These are phyloP conservation scores for Oryza punctata DNA, from an alignment of 176 grass and related monocot species.

Conservation along the genomic window DNA sequence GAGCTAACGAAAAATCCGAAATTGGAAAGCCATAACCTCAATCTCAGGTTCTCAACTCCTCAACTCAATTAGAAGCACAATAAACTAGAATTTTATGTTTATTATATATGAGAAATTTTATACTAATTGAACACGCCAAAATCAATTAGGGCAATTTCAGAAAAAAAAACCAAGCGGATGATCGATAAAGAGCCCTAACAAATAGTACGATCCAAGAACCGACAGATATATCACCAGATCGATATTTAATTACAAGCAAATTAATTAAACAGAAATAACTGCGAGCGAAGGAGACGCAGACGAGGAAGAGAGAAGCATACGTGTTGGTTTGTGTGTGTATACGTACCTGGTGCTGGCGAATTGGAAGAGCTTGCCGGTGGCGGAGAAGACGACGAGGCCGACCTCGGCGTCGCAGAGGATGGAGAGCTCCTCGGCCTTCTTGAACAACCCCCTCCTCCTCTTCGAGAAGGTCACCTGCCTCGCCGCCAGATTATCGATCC, in stretches of 20 bases:
- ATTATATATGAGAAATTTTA: neutral
- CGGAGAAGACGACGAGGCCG: constrained; percentile 77
- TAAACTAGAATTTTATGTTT: no score
- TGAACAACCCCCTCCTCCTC: constrained; percentile 76
- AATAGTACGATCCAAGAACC: neutral
- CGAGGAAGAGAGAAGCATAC: no score
- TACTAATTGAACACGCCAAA: neutral
- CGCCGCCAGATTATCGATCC: constrained; percentile 67
- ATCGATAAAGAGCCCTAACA: neutral
- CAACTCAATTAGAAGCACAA: no score
- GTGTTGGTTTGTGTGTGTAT: constrained; percentile 4
- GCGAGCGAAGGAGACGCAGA: neutral
- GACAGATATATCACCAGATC: neutral
- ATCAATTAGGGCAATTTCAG: neutral
- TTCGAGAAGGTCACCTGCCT: constrained; percentile 93
- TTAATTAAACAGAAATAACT: no score
- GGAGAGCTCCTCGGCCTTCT: constrained; percentile 85
- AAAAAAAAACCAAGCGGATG: neutral
- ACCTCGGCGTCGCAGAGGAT: constrained; percentile 86
- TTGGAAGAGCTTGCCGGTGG: constrained; percentile 69
- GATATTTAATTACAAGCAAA: neutral
- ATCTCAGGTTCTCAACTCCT: neutral
- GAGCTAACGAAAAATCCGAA: no score
- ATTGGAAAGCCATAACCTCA: neutral
- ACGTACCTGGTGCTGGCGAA: constrained; percentile 67